Evolutionary conservation across 2,329 filamentous ascomycete genomes (phyloP).

Genomic region (Parascedosporium putredinis): DNA sequence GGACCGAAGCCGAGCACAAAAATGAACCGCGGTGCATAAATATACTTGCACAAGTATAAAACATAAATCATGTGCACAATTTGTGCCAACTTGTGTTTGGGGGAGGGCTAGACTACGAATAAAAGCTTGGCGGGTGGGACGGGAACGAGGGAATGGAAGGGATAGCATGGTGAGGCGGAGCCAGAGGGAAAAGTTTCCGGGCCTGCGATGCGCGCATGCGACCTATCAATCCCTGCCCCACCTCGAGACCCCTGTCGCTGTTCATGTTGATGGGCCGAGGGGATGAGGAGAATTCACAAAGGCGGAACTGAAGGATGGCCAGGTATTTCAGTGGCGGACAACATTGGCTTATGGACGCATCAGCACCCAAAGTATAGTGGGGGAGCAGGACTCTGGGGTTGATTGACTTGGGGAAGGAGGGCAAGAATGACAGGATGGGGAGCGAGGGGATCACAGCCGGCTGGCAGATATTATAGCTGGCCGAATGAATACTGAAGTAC

Average conservation of each 20-base stretch:
- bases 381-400: too few species aligned
- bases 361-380: too few species aligned
- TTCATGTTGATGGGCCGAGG: neutral
- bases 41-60: too few species aligned
- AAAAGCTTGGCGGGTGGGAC: neutral
- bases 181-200: constrained; percentile 5
- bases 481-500: too few species aligned
- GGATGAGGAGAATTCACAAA: neutral
- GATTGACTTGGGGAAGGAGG: neutral
- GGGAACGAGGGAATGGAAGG: neutral
- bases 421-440: too few species aligned
- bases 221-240: neutral
- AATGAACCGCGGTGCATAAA: too few species aligned
- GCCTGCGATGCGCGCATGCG: constrained; percentile 8
- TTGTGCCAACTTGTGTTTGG: too few species aligned
- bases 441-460: too few species aligned
- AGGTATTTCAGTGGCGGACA: neutral
- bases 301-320: neutral
- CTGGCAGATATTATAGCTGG: too few species aligned
- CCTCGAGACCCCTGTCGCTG: neutral
- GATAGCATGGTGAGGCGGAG: neutral
- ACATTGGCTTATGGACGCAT: neutral
- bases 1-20: too few species aligned
- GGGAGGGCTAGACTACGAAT: neutral
- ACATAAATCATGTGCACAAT: neutral